These are phyloP conservation scores for Podaxis carcinomalis DNA, from an alignment of 768 basidiomycete genomes.

Conservation along the genomic window DNA sequence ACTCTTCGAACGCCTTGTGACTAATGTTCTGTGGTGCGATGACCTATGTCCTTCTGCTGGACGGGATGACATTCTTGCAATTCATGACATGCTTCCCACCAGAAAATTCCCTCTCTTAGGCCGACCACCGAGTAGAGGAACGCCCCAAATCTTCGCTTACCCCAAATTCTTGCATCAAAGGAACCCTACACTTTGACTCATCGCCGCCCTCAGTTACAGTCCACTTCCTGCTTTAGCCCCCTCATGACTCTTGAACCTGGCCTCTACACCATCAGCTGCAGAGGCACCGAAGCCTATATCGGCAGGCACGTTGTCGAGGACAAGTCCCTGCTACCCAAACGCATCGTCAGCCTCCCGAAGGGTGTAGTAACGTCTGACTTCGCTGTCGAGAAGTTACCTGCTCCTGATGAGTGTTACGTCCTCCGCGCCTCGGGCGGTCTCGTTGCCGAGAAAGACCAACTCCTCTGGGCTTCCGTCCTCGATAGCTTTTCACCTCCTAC, in stretches of 20 bases:
- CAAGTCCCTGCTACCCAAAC: not conserved
- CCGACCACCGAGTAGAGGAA: not conserved
- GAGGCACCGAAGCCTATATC: not conserved
- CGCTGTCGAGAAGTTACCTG: not conserved
- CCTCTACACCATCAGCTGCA: not conserved
- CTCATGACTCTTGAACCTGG: not conserved
- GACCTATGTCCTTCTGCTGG: no score
- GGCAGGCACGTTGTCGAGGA: not conserved
- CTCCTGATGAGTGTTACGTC: not conserved
- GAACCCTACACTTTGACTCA: not conserved
- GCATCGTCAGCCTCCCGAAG: not conserved
- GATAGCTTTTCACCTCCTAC: not conserved
- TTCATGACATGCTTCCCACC: no score
- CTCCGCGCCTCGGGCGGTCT: not conserved
- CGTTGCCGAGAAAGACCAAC: not conserved
- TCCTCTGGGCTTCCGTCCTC: not conserved
- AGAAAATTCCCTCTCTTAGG: no score
- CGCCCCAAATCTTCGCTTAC: not conserved
- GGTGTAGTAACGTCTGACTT: not conserved
- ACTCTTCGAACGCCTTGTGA: no score
- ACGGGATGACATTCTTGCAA: no score
- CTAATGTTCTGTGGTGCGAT: no score
- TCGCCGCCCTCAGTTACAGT: not conserved
- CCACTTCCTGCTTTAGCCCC: not conserved
- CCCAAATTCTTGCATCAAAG: not conserved